A percentile compares a stretch with the other conserved stretches of the same genome.
These are phyloP conservation scores for Plasmodium cynomolgi DNA, from an alignment of 169 alveolate genomes.

Conservation along the genomic window DNA sequence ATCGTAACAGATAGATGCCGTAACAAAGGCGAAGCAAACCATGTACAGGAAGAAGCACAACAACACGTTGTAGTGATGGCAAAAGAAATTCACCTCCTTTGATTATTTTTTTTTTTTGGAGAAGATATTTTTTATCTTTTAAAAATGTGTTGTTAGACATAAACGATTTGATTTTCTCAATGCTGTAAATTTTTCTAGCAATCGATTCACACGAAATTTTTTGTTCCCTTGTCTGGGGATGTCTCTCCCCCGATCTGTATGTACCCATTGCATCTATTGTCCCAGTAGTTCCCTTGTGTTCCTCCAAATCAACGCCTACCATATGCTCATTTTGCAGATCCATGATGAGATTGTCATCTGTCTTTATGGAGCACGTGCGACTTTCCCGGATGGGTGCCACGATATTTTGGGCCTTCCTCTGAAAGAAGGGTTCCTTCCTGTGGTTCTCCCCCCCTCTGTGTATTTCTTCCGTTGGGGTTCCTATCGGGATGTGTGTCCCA, in stretches of 20 bases:
- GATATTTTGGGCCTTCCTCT: neutral
- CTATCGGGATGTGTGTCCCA: neutral
- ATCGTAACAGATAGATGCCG: constrained; percentile 35
- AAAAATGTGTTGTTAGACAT: constrained; percentile 39
- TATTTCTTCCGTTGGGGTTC: neutral
- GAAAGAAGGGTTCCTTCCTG: neutral
- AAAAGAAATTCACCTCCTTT: constrained; percentile 21
- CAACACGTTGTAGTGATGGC: constrained; percentile 29
- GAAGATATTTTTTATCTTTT: constrained; percentile 28
- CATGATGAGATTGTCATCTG: neutral
- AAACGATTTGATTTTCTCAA: constrained; percentile 53
- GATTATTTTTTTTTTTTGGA: constrained; percentile 20
- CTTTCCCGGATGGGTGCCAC: neutral
- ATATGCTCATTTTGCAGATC: neutral
- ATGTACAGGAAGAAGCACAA: constrained; percentile 58
- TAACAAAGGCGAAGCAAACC: constrained; percentile 25
- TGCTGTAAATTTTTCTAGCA: constrained; percentile 23
- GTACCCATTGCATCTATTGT: neutral
- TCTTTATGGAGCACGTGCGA: constrained; percentile 2
- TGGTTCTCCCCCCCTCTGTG: neutral
- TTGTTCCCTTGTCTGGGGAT: neutral
- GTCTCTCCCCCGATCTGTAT: neutral
- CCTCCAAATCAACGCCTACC: neutral
- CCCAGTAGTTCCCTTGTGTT: neutral
- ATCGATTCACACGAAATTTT: neutral